phyloP scores from a whole-genome alignment of 2,329 filamentous ascomycete genomes.

The Leptodontidium sp. region DNA sequence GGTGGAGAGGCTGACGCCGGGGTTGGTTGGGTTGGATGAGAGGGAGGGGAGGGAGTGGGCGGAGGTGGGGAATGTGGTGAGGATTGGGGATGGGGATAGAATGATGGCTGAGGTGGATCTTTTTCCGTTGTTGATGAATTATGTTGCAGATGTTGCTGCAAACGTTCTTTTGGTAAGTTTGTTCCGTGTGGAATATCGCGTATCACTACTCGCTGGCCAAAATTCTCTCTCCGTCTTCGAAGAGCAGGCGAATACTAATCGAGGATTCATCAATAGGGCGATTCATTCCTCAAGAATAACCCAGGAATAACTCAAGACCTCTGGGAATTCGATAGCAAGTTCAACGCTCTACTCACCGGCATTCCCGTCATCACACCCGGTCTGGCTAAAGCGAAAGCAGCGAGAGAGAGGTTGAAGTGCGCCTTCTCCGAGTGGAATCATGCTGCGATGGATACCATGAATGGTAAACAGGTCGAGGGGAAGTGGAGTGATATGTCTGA shows the following conservation, averaged over 20 bases:
- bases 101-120: conserved; percentile 60
- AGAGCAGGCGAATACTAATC: background rate
- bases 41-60: conserved; percentile 63
- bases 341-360: conserved; percentile 60
- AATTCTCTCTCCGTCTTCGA: too few species aligned
- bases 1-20: conserved; percentile 55
- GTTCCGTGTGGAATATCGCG: background rate
- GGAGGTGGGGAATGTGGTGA: conserved; percentile 61
- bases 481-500: conserved; percentile 57
- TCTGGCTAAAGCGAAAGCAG: conserved; percentile 54
- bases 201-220: background rate
- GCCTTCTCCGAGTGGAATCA: conserved; percentile 51
- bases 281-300: conserved; percentile 57
- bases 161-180: conserved; percentile 53
- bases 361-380: conserved; percentile 61
- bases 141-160: conserved; percentile 57
- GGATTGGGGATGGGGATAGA: conserved; percentile 45
- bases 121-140: conserved; percentile 60
- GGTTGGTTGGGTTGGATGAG: conserved; percentile 62
- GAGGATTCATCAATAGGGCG: conserved; percentile 38
- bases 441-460: conserved; percentile 51
- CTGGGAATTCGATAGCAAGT: conserved; percentile 59
- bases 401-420: conserved; percentile 51
- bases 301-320: conserved; percentile 60
- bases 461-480: conserved; percentile 49